Base-by-base conservation (phyloP, 2,329 filamentous ascomycete genomes). In the Cladophialophora yegresii region DNA sequence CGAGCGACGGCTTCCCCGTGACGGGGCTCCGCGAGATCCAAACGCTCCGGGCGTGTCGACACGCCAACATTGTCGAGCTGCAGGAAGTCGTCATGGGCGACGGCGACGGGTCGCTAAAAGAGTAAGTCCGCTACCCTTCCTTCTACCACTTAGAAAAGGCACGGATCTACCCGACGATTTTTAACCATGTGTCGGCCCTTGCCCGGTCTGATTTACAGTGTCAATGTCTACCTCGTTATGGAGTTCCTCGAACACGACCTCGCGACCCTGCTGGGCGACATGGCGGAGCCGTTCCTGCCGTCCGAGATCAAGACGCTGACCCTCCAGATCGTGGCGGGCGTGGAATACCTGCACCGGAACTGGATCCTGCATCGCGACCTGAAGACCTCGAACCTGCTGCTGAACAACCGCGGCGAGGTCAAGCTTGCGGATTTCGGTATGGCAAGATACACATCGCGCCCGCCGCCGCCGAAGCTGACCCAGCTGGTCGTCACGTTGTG, bases 341-440 rank as follows among this genome's bases (percentile, higher is more conserved):
- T 96, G 16, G 84, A 87, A 63, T 96, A 93, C 78, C 87, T 99
- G 13, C 95, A 99, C 80, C 84, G 85, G 54, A 87, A 92, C 77
- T 96, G 89, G 89, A 96, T 99, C 72, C 84, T 99, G 65, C 92
- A 95, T 79, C 91, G 93, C 62, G 93, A 97, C 78, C 86, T 96
- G 72, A 96, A 96, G 78, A 96, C 92, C 3, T 93, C 90, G 55
- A 96, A 96, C 73, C 87, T 99, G 54, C 87, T 99, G 54, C 89
- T 99, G 79, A 96, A 92, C 81, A 98, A 98, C 80, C 90, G 92
- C 53, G 95, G 95, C 53, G 88, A 90, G 75, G 88, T 99, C 77
- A 97, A 97, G 78, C 89, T 99, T 69, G 95, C 95, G 65, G 95
- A 99, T 78, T 99, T 99, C 75, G 95, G 95, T 76, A 97, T 99